Percentiles rank a stretch among this genome's conserved stretches.
Conservation (phyloP, 257 asterid species). For the Solanum piurae region DNA sequence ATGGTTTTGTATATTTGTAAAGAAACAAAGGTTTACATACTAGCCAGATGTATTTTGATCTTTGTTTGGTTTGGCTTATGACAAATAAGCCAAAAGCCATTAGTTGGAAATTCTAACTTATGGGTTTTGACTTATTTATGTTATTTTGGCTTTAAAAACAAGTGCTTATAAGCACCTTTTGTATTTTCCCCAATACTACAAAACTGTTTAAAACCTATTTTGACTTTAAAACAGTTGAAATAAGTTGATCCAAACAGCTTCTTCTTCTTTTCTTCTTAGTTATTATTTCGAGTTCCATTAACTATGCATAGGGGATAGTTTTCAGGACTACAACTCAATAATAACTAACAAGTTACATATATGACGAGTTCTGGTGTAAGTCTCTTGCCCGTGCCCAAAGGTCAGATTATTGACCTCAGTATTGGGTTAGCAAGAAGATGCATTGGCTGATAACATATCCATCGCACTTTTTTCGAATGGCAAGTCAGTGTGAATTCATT, state of each 20-base stretch:
- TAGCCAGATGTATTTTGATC: background rate
- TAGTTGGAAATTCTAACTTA: background rate
- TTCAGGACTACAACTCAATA: background rate
- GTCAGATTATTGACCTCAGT: background rate
- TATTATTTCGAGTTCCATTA: background rate
- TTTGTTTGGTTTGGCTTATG: background rate
- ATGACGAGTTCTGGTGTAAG: background rate
- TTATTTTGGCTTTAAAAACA: background rate
- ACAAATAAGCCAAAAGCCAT: background rate
- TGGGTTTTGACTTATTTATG: background rate
- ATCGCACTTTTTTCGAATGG: background rate
- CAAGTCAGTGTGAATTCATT: background rate
- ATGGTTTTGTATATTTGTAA: background rate
- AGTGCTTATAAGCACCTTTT: background rate
- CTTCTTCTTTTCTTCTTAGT: background rate
- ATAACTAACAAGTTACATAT: background rate
- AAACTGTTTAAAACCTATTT: background rate
- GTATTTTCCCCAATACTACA: background rate
- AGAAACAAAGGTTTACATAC: background rate
- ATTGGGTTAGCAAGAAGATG: background rate
- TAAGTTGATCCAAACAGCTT: background rate
- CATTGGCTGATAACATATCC: background rate
- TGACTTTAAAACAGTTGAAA: no score
- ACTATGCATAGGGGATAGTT: background rate
- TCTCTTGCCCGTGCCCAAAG: background rate